Conservation (phyloP, 2,329 filamentous ascomycete genomes). For the Beauveria caledonica region DNA sequence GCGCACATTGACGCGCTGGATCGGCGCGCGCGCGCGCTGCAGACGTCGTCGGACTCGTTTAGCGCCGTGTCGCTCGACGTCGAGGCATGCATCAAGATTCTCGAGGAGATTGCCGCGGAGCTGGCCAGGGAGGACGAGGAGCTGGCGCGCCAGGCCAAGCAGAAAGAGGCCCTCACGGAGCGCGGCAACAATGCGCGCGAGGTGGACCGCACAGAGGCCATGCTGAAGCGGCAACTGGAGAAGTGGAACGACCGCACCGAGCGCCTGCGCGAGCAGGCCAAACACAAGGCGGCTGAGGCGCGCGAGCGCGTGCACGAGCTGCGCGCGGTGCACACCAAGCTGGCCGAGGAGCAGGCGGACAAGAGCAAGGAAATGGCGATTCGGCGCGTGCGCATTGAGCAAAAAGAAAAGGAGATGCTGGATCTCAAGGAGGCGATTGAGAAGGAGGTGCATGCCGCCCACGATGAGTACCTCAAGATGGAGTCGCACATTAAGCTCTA, state of each 20-base stretch:
- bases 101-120: slow-evolving; percentile 81
- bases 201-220: slow-evolving; percentile 77
- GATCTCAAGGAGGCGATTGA: slow-evolving; percentile 98
- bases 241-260: slow-evolving; percentile 86
- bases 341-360: slow-evolving; percentile 77
- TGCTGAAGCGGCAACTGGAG: slow-evolving; percentile 74
- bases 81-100: slow-evolving; percentile 75
- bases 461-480: slow-evolving; percentile 96
- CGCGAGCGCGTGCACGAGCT: slow-evolving; percentile 88
- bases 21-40: slow-evolving; percentile 75
- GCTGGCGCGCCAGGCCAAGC: slow-evolving; percentile 66
- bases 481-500: slow-evolving; percentile 95
- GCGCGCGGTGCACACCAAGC: slow-evolving; percentile 64
- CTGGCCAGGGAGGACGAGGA: slow-evolving; percentile 88
- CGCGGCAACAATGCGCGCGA: slow-evolving; percentile 84
- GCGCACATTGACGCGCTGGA: slow-evolving; percentile 81
- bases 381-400: slow-evolving; percentile 86
- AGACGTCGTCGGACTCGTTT: slow-evolving; percentile 89
- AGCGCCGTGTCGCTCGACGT: slow-evolving; percentile 77
- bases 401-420: slow-evolving; percentile 99
- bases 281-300: slow-evolving; percentile 71
- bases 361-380: slow-evolving; percentile 90
- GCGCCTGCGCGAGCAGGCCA: slow-evolving; percentile 70
- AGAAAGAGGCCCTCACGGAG: slow-evolving; percentile 81
- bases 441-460: slow-evolving; percentile 79